phyloP scores from a whole-genome alignment of 2,329 filamentous ascomycete genomes.

The Basipetospora chlamydospora region DNA sequence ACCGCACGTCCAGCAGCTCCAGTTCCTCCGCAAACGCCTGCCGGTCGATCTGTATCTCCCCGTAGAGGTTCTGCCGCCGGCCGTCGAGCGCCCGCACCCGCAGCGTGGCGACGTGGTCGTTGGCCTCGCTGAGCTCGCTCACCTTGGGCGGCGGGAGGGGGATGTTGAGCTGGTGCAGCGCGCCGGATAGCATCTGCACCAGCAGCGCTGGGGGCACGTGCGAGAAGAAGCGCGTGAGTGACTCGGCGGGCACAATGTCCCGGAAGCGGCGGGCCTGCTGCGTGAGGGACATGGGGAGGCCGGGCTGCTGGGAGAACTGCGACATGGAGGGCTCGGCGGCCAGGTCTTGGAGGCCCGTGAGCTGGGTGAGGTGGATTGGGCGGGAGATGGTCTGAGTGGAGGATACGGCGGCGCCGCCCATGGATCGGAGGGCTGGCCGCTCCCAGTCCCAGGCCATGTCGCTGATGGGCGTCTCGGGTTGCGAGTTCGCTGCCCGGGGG shows the following conservation, averaged over 20 bases:
- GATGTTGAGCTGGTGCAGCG: constrained; percentile 74
- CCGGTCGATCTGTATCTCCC: constrained; percentile 60
- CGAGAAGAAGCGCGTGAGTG: constrained; percentile 86
- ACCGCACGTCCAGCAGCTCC: constrained; percentile 70
- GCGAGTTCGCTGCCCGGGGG: constrained; percentile 36
- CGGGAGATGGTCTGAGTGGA: constrained; percentile 34
- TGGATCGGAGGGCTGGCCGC: constrained; percentile 46
- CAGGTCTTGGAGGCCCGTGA: constrained; percentile 43
- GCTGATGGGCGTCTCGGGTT: constrained; percentile 63
- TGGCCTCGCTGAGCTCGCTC: constrained; percentile 21
- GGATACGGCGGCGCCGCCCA: constrained; percentile 25
- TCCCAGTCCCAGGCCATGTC: constrained; percentile 84
- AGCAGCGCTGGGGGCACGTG: constrained; percentile 61
- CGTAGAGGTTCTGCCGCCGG: constrained; percentile 56
- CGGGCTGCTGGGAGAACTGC: constrained; percentile 70
- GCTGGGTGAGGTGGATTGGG: constrained; percentile 17
- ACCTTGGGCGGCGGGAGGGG: constrained; percentile 42
- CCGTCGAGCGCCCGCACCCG: constrained; percentile 63
- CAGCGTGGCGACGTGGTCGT: constrained; percentile 36
- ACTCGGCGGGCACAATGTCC: constrained; percentile 79
- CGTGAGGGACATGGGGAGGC: constrained; percentile 70
- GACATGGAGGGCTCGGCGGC: constrained; percentile 74
- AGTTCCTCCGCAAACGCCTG: constrained; percentile 38
- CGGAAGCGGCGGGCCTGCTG: constrained; percentile 79
- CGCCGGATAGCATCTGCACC: constrained; percentile 64